These are phyloP conservation scores for Cystobasidiaceae sp. DNA, from an alignment of 1,284 basidiomycete genomes.

Conservation along the genomic window DNA sequence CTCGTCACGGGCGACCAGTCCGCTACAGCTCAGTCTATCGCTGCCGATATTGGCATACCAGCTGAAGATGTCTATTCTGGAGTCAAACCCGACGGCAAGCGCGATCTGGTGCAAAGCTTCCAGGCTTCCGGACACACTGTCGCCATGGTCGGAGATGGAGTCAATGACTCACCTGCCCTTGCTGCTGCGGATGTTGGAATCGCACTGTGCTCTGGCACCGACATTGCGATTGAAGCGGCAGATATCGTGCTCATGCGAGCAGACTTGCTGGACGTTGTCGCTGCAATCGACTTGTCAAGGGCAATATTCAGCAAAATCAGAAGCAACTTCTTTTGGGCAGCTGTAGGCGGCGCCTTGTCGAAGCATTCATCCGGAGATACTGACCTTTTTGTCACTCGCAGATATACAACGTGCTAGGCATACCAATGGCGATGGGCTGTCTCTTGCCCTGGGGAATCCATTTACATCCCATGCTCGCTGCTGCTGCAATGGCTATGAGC, in stretches of 20 bases:
- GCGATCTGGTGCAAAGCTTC: slow-evolving; percentile 69
- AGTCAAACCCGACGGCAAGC: slow-evolving; percentile 90
- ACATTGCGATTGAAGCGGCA: slow-evolving; percentile 94
- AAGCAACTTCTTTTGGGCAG: slow-evolving; percentile 78
- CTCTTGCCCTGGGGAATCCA: slow-evolving; percentile 87
- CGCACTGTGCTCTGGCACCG: slow-evolving; percentile 89
- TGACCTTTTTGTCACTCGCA: background rate
- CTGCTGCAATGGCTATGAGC: slow-evolving; percentile 94
- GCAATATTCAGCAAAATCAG: slow-evolving; percentile 85
- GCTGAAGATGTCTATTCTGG: slow-evolving; percentile 75
- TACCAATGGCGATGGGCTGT: slow-evolving; percentile 97
- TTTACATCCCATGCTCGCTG: slow-evolving; percentile 97
- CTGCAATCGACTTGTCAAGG: slow-evolving; percentile 83
- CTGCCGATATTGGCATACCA: slow-evolving; percentile 75
- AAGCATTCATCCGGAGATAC: background rate
- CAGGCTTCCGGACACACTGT: slow-evolving; percentile 65
- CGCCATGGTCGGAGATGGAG: slow-evolving; percentile 97
- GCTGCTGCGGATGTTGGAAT: slow-evolving; percentile 93
- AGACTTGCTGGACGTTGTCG: slow-evolving; percentile 92
- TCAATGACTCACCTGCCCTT: slow-evolving; percentile 96
- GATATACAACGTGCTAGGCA: slow-evolving; percentile 76
- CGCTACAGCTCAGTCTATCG: slow-evolving; percentile 76
- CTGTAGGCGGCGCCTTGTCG: slow-evolving; percentile 33
- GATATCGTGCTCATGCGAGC: slow-evolving; percentile 96
- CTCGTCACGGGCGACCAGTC: slow-evolving; percentile 87